phyloP scores from a whole-genome alignment of 768 basidiomycete genomes.

The Mycena polygramma region DNA sequence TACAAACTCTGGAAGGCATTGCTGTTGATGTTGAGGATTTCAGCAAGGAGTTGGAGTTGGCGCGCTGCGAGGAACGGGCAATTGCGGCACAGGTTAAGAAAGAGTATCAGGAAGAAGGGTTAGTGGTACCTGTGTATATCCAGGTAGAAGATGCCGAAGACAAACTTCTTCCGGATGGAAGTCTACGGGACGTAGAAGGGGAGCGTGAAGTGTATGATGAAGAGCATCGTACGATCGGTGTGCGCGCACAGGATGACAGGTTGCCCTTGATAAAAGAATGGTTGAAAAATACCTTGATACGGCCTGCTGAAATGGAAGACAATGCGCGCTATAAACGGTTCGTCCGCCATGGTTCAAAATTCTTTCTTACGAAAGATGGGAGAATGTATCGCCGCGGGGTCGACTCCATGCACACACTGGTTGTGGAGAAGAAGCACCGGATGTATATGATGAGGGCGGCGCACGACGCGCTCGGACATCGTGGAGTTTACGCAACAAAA shows the following conservation, averaged over 20 bases:
- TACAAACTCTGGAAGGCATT: background rate
- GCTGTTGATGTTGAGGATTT: background rate
- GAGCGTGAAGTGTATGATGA: slow-evolving; percentile 28
- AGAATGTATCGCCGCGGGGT: background rate
- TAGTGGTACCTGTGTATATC: background rate
- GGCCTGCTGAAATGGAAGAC: background rate
- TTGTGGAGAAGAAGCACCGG: background rate
- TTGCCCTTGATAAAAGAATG: background rate
- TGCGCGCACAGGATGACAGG: background rate
- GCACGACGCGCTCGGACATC: background rate
- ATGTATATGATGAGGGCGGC: background rate
- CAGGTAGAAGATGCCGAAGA: background rate
- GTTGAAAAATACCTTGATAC: background rate
- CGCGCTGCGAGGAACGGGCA: background rate
- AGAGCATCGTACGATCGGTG: background rate
- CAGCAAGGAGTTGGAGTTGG: background rate
- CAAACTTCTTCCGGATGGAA: background rate
- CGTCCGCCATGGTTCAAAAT: background rate
- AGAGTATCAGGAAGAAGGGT: background rate
- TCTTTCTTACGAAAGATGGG: background rate
- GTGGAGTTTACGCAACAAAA: background rate
- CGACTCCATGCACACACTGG: background rate
- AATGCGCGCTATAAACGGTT: background rate
- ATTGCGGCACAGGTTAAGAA: background rate
- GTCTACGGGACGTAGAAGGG: background rate